Base-by-base conservation (phyloP, 352 stramenopile species). In the Phytophthora boehmeriae region DNA sequence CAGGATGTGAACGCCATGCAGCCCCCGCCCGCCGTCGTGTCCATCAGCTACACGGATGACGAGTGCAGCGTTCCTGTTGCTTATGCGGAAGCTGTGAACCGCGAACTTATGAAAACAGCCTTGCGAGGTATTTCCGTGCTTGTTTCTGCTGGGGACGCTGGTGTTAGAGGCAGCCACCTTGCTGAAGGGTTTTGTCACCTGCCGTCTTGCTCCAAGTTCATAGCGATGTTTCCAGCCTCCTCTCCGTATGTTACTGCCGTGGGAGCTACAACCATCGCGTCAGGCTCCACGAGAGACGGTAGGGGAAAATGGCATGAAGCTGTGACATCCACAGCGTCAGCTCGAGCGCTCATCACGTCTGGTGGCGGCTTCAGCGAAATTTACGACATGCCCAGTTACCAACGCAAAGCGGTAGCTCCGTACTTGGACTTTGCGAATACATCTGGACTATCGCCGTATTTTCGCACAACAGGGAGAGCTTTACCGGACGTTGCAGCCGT, bases 11-110 rank as follows among this genome's bases (percentile, higher is more conserved):
- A 92, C 50, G 73, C 71, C n/a, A 82, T 90, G 67, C 64, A 86
- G 0, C 71, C 79, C 2, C 57, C 75, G 22, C 85, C 85, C 4
- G 58, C 75, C 4, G 85, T 92, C 25, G 79, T 93, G 6, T 92
- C 82, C 16, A 83, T 93, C 57, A 93, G 85, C 60, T 93, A 93
- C 71, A 88, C 85, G 11, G 85, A 93, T 60, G 85, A 93, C 43
- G 85, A 93, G 62, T 91, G 82, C 59, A 83, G 79, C 22, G 57
- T 92, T 13, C 80, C 85, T 0, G 23, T 32, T 4, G 66, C 54
- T 10, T 93, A 93, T 58, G 76, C 77, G 0, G 61, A 70, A 25
- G 77, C 81, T 1, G 77, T 93, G 14, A 89, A 92, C 57, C 64
- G 70, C 2, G 85, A 93, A 51, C 75, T 93, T 41, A 89, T 87